Evolutionary conservation across 495 filamentous ascomycete genomes (phyloP), one percentile per base, ranked within the genome.

Genomic region (Hypoxylon trugodes): DNA sequence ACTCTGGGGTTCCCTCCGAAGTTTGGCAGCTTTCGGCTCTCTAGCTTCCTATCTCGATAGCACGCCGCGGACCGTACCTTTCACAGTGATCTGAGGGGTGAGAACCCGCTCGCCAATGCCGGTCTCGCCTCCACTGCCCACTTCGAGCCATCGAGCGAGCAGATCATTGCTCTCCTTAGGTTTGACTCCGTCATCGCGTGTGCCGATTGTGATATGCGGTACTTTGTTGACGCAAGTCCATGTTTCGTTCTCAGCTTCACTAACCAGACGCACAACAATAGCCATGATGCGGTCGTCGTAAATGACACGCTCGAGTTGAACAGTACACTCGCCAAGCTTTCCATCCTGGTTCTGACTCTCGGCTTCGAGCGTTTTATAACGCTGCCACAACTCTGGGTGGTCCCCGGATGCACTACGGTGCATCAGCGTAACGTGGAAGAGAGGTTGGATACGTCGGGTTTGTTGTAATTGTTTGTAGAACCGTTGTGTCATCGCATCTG

Each of bases 381-480:
- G 76, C 33, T 87, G 72, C 95, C 95, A 98, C 12, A 92, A 74
- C 1, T 87, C 84, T 0, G 86, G 80, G 58, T 85, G 70, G 35
- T 86, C 72, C 38, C 78, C 77, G 18, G 87, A 74, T 1, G 75
- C 74, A 7, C 87, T 86, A 42, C 86, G 88, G 74, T 98, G 95
- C 71, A 96, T 91, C 10, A 98, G 84, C 0, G 95, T 98, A 52
- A 98, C 89, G 74, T 98, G 95, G 77, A 97, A 98, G n/a, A 84
- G 75, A 26, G 84, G 66, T 73, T 98, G 95, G 15, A 98, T 73
- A 46, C 95, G 90, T 19, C 87, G 82, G 1, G 80, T 77, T 35
- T 87, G 80, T 63, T 90, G 80, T 21, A 98, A 88, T 38, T 90
- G 84, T 59, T 85, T 81, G 81, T 88, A 98, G 62, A 97, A 87